These are phyloP conservation scores for Syzygium aqueum DNA, from an alignment of 345 rosid genomes.

Conservation along the genomic window DNA sequence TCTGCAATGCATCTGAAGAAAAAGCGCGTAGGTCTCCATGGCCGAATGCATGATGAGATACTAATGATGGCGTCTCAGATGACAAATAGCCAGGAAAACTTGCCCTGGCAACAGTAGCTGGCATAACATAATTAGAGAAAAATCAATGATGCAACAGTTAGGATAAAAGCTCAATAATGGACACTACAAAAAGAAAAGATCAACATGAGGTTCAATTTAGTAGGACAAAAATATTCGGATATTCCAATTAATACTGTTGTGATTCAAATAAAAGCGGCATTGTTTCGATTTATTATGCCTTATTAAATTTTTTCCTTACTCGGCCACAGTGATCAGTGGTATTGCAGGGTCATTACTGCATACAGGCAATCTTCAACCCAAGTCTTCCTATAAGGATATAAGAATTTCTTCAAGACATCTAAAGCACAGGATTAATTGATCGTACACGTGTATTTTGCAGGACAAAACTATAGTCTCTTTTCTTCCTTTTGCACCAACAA, in stretches of 20 bases:
- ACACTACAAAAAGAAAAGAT: background rate
- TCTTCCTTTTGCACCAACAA: background rate
- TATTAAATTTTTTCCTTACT: background rate
- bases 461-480: background rate
- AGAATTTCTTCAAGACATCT: background rate
- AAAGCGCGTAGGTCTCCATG: conserved; percentile 5
- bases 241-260: background rate
- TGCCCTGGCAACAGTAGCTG: conserved; percentile 9
- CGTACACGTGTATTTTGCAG: background rate
- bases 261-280: background rate
- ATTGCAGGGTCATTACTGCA: background rate
- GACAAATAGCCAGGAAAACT: conserved; percentile 25
- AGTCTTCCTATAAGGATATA: background rate
- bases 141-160: background rate
- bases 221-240: background rate
- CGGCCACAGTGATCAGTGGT: background rate
- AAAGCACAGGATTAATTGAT: background rate
- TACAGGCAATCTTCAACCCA: background rate
- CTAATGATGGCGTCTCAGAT: conserved; percentile 12
- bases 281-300: background rate
- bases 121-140: background rate
- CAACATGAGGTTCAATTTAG: background rate
- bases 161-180: background rate
- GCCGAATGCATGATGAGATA: conserved; percentile 6
- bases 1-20: conserved; percentile 17